Base-by-base conservation (phyloP, 805 yeast genomes). In the Wickerhamiella australiensis region DNA sequence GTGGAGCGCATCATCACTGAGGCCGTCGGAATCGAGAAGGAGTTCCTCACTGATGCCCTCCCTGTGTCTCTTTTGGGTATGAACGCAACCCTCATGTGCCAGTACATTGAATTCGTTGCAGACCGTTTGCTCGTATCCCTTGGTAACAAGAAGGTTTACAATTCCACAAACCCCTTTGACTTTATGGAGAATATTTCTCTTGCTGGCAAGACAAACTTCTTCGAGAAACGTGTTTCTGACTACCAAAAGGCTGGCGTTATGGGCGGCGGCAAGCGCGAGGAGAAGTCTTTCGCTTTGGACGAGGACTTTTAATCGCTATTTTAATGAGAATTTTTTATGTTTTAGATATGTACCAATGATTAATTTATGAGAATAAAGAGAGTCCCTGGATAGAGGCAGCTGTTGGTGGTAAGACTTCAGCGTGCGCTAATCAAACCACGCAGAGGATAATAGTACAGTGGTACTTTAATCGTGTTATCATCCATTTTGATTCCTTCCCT, bases 181-280 rank as follows among this genome's bases (percentile, higher is more conserved):
- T 90, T 90, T 66, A 90, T 90, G 98, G 98, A 90, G 75, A 90
- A 92, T 75, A 90, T 90, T 63, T 90, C 97, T 7, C 78, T 90
- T 60, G 94, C 96, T 52, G 98, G 98, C 70, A 90, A 90, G 79
- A 90, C 98, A 61, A 90, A 92, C 76, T 90, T 90, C 79, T 90
- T 90, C 65, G 98, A 90, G 76, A 90, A 90, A 79, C 84, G 98
- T 73, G 98, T 90, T 52, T 84, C 95, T 52, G 98, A 90, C 71
- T 90, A 90, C 73, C 98, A 90, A 73, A 92, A 90, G 74, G 97
- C 98, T 52, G 97, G 98, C 74, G 98, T 90, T 63, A 90, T 90
- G 92, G 90, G 95, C 57, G 74, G 75, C 57, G 67, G 78, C 49
- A 68, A 69, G 57, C 76, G 78, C 59, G 65, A 72, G 54, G 71